Conservation (phyloP, 352 stramenopile species). For the Phytopythium aichiense region DNA sequence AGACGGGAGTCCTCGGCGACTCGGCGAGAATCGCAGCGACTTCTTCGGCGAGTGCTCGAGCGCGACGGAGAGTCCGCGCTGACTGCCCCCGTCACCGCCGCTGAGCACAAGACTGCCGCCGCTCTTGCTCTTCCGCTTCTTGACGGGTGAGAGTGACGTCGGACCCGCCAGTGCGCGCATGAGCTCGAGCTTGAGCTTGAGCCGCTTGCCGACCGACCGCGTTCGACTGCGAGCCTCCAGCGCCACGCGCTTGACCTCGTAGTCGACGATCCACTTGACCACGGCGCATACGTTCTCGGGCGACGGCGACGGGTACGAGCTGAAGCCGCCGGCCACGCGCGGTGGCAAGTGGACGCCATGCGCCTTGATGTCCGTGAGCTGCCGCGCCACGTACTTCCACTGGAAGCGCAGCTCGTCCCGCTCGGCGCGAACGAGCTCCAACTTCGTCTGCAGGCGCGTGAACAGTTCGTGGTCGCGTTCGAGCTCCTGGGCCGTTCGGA, state of each 20-base stretch:
- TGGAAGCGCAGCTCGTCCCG: conserved; percentile 32
- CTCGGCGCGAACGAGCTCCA: conserved; percentile 13
- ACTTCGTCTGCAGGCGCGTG: conserved; percentile 11
- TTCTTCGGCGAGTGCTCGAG: not conserved
- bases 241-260: conserved; percentile 25
- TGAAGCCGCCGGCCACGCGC: conserved; percentile 34
- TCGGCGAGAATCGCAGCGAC: not conserved
- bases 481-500: not conserved
- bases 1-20: not conserved
- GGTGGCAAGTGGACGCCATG: conserved; percentile 23
- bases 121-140: conserved; percentile 4
- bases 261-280: conserved; percentile 40
- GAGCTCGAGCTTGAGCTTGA: conserved; percentile 35
- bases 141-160: not conserved
- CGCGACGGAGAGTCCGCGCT: not conserved
- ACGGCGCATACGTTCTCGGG: conserved; percentile 30
- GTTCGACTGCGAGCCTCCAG: conserved; percentile 21
- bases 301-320: conserved; percentile 27
- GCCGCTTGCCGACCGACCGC: conserved; percentile 10
- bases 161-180: conserved; percentile 16
- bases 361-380: conserved; percentile 30
- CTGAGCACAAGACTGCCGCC: not conserved
- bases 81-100: not conserved
- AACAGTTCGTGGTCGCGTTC: conserved; percentile 6
- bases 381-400: conserved; percentile 27